Evolutionary conservation across 75 land plant genomes (phyloP).

Genomic region (Pinus albicaulis): DNA sequence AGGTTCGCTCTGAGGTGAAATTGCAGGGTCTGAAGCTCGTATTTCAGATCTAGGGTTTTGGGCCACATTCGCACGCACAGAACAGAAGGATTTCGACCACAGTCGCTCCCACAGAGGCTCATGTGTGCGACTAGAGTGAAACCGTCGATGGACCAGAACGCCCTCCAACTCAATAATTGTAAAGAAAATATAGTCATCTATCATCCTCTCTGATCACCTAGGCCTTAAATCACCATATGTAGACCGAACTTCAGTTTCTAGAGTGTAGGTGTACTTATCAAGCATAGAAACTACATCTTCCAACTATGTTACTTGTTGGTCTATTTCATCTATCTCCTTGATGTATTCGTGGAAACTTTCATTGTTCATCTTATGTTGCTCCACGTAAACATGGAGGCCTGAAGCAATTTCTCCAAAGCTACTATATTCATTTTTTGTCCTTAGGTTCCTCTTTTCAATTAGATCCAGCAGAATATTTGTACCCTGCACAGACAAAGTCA

Average conservation of each 20-base stretch:
- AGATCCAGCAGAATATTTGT: slow-evolving; percentile 62
- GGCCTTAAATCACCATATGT: too few relatives aligned
- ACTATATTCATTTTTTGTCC: slow-evolving; percentile 79
- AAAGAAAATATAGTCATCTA: neutral
- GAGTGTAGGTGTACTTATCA: slow-evolving; percentile 65
- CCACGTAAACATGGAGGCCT: slow-evolving; percentile 84
- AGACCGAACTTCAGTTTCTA: slow-evolving; percentile 58
- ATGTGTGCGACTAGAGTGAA: too few relatives aligned
- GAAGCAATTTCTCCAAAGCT: slow-evolving; percentile 84
- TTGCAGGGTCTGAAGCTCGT: too few relatives aligned
- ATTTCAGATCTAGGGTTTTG: too few relatives aligned
- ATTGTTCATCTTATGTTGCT: slow-evolving; percentile 76
- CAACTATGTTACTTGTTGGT: slow-evolving; percentile 57
- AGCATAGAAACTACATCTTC: slow-evolving; percentile 87
- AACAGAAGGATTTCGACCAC: too few relatives aligned
- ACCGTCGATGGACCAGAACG: too few relatives aligned
- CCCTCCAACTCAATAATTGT: too few relatives aligned
- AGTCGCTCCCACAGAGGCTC: too few relatives aligned
- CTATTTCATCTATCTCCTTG: slow-evolving; percentile 51
- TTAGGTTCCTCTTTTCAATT: slow-evolving; percentile 76
- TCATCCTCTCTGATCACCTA: too few relatives aligned
- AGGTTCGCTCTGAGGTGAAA: too few relatives aligned
- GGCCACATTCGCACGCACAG: too few relatives aligned
- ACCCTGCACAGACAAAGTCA: slow-evolving; percentile 41
- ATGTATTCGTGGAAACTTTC: slow-evolving; percentile 55